Conservation (phyloP, 495 filamentous ascomycete species). For the Articulospora tetracladia region DNA sequence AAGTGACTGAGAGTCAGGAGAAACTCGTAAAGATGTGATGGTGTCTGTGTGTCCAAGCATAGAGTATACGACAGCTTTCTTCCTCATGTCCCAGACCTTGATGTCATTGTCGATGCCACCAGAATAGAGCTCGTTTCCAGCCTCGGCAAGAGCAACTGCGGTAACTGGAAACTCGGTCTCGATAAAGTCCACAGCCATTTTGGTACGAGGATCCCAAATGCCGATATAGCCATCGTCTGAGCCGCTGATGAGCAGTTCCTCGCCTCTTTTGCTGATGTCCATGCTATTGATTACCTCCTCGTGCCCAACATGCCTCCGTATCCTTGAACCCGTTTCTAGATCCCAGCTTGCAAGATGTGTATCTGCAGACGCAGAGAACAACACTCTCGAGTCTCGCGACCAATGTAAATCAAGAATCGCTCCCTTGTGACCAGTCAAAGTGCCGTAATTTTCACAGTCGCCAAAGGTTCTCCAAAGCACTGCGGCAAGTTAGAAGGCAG, state of each 20-base stretch:
- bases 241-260: slow-evolving; percentile 82
- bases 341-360: slow-evolving; percentile 94
- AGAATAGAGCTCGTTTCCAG: slow-evolving; percentile 92
- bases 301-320: slow-evolving; percentile 88
- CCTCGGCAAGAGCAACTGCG: slow-evolving; percentile 83
- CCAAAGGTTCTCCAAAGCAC: slow-evolving; percentile 93
- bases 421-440: slow-evolving; percentile 81
- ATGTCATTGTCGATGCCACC: slow-evolving; percentile 97
- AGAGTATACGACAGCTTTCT: slow-evolving; percentile 80
- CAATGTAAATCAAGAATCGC: slow-evolving; percentile 91
- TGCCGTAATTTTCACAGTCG: slow-evolving; percentile 88
- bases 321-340: slow-evolving; percentile 76
- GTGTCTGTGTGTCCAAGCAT: slow-evolving; percentile 91
- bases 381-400: slow-evolving; percentile 86
- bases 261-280: slow-evolving; percentile 81
- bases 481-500: slow-evolving; percentile 31
- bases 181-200: slow-evolving; percentile 80
- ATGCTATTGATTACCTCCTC: slow-evolving; percentile 91
- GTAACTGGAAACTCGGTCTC: slow-evolving; percentile 93
- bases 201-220: slow-evolving; percentile 95
- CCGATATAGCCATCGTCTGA: slow-evolving; percentile 93
- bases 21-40: slow-evolving; percentile 82
- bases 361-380: slow-evolving; percentile 94
- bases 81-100: slow-evolving; percentile 94
- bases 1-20: slow-evolving; percentile 86